phyloP scores from a whole-genome alignment of 1,284 basidiomycete genomes.

The Moesziomyces globuligerus region DNA sequence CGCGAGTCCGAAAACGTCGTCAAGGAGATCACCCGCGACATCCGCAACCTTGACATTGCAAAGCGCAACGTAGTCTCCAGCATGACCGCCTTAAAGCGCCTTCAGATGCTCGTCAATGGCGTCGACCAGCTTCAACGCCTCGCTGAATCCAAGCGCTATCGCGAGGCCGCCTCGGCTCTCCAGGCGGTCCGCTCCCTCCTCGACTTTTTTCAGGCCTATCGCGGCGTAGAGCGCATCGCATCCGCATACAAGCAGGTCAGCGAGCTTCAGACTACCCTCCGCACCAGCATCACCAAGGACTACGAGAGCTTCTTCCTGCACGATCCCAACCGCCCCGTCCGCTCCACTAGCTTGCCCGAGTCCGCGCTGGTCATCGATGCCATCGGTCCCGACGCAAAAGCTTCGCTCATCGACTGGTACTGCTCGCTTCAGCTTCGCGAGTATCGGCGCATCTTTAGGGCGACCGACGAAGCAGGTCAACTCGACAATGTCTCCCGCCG shows the following conservation, averaged over 20 bases:
- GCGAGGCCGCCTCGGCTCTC: conserved; percentile 61
- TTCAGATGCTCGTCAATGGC: conserved; percentile 72
- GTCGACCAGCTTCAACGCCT: conserved; percentile 60
- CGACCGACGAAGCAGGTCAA: conserved; percentile 78
- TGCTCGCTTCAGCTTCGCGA: conserved; percentile 90
- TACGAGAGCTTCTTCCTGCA: conserved; percentile 61
- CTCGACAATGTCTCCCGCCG: conserved; percentile 92
- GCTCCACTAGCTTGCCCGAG: conserved; percentile 54
- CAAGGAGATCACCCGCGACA: conserved; percentile 93
- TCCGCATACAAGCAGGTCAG: conserved; percentile 54
- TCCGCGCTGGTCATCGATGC: conserved; percentile 63
- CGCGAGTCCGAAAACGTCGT: conserved; percentile 86
- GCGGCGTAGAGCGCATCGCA: conserved; percentile 56
- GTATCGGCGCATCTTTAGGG: conserved; percentile 90
- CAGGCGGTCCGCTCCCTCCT: conserved; percentile 62
- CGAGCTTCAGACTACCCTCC: conserved; percentile 50
- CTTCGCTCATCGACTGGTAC: conserved; percentile 86
- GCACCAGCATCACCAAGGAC: conserved; percentile 54
- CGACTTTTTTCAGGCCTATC: conserved; percentile 57
- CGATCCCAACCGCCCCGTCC: conserved; percentile 45
- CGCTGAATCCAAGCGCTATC: conserved; percentile 50
- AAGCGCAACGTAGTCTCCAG: conserved; percentile 84
- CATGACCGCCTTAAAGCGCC: conserved; percentile 87
- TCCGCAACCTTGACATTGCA: conserved; percentile 90
- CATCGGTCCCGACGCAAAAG: conserved; percentile 60